Evolutionary conservation across 2,329 filamentous ascomycete genomes (phyloP), one percentile per base, ranked within the genome.

Genomic region (Fragosphaeria purpurea): DNA sequence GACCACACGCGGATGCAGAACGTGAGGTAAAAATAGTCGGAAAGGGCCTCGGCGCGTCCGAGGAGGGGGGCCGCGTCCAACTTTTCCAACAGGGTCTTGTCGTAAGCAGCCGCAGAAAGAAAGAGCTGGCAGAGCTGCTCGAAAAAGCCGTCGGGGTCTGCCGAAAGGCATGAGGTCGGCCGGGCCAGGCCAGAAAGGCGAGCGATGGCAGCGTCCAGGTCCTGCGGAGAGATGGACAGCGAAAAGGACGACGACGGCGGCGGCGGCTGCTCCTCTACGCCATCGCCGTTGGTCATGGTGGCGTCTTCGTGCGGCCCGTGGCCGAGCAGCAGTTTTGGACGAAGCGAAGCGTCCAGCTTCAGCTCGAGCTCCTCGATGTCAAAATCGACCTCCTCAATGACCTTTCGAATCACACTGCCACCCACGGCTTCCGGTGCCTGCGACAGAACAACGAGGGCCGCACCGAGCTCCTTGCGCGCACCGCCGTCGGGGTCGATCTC

Each of bases 1-100:
- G 79, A 86, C 80, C 86, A 89, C 12, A 88, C 77, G 49, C 83
- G 77, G 51, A 84, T 74, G 57, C 91, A 83, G 64, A 95, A 91
- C 12, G 81, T 84, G 51, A 89, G 70, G 59, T 85, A 89, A 30
- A 86, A 79, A 40, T 81, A 77, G 38, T 80, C 74, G 45, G 78
- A 75, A 37, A 77, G 67, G 1, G 80, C 82, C 6, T 70, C 63
- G 32, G 74, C 65, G 37, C 73, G 74, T 47, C 74, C 70, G 9
- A 88, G 66, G 44, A 80, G 69, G 0, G 79, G 69, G 6, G 74
- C 65, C 7, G 73, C 64, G 48, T 83, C 74, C 55, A 85, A 81
- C 50, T 68, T 68, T 50, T 67, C 61, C 7, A 77, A 61, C 46
- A 71, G 64, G 1, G 62, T 62, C 54, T 68, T 63, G 52, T 73